phyloP scores from a whole-genome alignment of 306 rosid genomes.

The Canavalia gladiata region DNA sequence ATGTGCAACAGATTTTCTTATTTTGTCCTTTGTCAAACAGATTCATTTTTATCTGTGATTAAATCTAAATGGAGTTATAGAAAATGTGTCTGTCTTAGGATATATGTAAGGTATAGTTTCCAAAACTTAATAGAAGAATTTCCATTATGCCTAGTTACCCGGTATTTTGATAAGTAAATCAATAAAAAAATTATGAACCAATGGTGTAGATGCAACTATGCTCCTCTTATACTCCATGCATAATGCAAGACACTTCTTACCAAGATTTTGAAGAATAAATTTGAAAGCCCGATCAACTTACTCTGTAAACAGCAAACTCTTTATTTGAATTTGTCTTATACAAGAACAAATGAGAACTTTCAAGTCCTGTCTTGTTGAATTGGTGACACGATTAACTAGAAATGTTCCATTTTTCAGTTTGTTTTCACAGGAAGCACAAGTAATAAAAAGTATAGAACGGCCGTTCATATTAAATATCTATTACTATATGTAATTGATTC shows the following conservation, averaged over 20 bases:
- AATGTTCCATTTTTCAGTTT: conserved; percentile 27
- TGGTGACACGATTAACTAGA: not conserved
- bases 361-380: not conserved
- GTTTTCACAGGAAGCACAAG: not conserved
- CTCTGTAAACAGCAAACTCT: not conserved
- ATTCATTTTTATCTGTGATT: conserved; percentile 9
- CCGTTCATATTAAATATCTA: not conserved
- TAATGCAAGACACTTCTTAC: not conserved
- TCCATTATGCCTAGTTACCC: not conserved
- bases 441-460: not conserved
- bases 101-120: conserved; percentile 21
- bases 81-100: conserved; percentile 1
- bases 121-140: not conserved
- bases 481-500: not conserved
- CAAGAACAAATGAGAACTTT: conserved; percentile 11
- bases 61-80: conserved; percentile 3
- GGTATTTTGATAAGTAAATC: conserved; percentile 25
- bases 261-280: conserved; percentile 12
- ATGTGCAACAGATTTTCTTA: too few relatives aligned
- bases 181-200: not conserved
- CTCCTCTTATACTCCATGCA: not conserved
- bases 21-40: conserved; percentile 21
- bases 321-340: conserved; percentile 30
- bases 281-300: conserved; percentile 28
- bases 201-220: not conserved